These are phyloP conservation scores for Boletus sp. DNA, from an alignment of 1,284 basidiomycete genomes.

Conservation along the genomic window DNA sequence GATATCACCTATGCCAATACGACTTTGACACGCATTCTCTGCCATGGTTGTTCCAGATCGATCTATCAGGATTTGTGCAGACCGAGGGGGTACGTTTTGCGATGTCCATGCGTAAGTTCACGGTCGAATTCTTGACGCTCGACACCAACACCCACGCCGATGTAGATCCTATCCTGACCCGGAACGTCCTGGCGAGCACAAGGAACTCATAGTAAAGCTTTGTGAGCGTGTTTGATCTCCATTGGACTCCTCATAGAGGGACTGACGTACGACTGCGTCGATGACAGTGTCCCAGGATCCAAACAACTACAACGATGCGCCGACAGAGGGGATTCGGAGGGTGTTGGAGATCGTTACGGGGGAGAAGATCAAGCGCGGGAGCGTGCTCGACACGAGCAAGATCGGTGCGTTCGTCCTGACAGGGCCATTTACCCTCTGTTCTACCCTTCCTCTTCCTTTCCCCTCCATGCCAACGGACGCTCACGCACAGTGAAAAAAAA, in stretches of 20 bases:
- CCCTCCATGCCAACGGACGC: not conserved
- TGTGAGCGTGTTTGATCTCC: constrained; percentile 39
- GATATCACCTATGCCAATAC: not conserved
- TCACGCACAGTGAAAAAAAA: not conserved
- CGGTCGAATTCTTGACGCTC: not conserved
- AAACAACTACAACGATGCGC: constrained; percentile 87
- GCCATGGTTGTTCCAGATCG: constrained; percentile 48
- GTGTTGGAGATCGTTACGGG: constrained; percentile 79
- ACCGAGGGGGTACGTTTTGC: constrained; percentile 74
- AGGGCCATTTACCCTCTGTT: not conserved
- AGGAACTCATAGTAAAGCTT: constrained; percentile 79
- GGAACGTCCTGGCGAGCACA: constrained; percentile 52
- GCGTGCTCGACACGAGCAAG: constrained; percentile 72
- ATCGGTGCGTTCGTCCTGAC: constrained; percentile 54
- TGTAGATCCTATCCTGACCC: constrained; percentile 70
- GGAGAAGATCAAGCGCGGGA: constrained; percentile 59
- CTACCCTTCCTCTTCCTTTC: not conserved
- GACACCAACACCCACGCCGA: not conserved
- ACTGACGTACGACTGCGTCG: not conserved
- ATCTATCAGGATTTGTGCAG: constrained; percentile 54
- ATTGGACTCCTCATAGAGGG: too few species aligned
- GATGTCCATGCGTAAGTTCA: constrained; percentile 68
- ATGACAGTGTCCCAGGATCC: constrained; percentile 78
- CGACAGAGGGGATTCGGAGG: constrained; percentile 91
- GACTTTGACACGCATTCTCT: not conserved